These are phyloP conservation scores for Chlorella sp. DNA, from an alignment of 139 green algal species.

Conservation along the genomic window DNA sequence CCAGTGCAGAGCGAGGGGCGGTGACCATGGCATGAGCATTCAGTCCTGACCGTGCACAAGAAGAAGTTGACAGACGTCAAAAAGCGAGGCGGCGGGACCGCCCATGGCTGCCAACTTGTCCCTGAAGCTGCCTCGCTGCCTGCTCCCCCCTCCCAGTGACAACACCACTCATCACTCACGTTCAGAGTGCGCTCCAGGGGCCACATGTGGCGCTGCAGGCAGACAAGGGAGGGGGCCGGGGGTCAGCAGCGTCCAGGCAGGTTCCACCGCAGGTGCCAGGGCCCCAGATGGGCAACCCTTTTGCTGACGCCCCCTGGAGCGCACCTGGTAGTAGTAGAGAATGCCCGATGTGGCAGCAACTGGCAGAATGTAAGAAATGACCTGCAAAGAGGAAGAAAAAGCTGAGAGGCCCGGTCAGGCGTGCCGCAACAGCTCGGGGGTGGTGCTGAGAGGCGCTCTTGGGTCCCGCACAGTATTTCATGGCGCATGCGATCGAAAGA, in stretches of 20 bases:
- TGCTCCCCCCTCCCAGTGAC: neutral
- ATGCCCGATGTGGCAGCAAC: neutral
- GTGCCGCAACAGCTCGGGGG: neutral
- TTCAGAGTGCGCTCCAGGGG: constrained; percentile 11
- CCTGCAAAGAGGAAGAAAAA: neutral
- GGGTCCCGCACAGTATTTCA: no score
- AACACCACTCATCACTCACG: neutral
- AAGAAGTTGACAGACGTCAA: neutral
- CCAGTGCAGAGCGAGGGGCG: neutral
- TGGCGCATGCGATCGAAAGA: neutral
- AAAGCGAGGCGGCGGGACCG: no score
- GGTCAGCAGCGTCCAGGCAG: neutral
- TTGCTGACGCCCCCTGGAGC: neutral
- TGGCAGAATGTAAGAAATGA: neutral
- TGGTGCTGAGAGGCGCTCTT: neutral
- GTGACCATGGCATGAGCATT: neutral
- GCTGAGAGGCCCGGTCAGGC: neutral
- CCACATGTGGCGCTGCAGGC: neutral
- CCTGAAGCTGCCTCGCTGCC: neutral
- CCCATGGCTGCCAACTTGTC: no score
- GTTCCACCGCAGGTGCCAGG: no score
- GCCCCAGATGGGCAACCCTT: neutral
- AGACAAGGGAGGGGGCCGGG: neutral
- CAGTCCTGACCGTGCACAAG: neutral
- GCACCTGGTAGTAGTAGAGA: constrained; percentile 2